A percentile compares a stretch with the other conserved stretches of the same genome.
Conservation (phyloP, 139 green algal genomes). For the Zygnema cylindricum region DNA sequence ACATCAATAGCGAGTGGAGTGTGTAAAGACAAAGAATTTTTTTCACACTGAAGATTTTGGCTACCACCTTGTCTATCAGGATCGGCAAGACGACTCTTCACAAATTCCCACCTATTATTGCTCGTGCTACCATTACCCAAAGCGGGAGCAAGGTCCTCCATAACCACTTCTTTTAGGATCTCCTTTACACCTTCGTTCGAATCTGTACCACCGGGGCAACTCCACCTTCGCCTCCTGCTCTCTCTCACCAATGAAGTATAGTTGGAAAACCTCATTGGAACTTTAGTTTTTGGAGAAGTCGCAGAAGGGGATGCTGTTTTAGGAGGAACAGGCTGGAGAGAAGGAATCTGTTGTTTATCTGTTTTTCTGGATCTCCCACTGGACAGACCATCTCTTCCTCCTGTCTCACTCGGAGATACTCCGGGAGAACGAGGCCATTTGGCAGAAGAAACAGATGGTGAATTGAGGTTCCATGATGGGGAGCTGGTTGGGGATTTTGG, state of each 20-base stretch:
- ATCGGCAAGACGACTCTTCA: neutral
- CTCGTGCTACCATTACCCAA: neutral
- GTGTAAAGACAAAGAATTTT: too few species aligned
- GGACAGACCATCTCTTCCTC: neutral
- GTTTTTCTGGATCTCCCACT: neutral
- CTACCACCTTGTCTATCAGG: neutral
- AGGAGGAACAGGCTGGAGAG: neutral
- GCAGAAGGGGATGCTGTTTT: neutral
- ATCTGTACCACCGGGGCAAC: neutral
- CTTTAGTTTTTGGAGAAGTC: neutral
- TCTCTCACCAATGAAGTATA: neutral
- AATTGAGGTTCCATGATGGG: neutral
- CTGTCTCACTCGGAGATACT: neutral
- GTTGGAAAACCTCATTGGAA: too few species aligned
- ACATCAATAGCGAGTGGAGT: too few species aligned
- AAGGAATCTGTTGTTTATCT: neutral
- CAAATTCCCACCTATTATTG: neutral
- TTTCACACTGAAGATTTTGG: too few species aligned
- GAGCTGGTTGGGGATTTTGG: neutral
- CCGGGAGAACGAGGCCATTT: neutral
- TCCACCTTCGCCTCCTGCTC: neutral
- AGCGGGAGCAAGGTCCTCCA: neutral
- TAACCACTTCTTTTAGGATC: neutral
- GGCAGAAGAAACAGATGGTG: too few species aligned
- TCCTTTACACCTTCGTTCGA: neutral